These are phyloP conservation scores for Endocarpon pusillum DNA, from an alignment of 495 filamentous ascomycete species.

Conservation along the genomic window DNA sequence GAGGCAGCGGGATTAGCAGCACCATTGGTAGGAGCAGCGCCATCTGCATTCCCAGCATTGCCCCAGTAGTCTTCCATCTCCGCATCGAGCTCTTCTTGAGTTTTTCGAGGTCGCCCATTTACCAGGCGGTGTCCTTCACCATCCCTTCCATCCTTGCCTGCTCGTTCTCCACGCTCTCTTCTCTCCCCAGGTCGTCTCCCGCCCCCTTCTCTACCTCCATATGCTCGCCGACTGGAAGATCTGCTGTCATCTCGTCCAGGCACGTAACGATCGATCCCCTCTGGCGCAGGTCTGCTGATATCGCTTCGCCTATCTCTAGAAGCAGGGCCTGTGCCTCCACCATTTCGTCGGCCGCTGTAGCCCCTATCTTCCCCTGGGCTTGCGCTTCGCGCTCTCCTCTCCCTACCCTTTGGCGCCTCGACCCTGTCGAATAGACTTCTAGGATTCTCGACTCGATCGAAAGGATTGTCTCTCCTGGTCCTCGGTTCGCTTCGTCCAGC, in stretches of 20 bases:
- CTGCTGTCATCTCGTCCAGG: conserved; percentile 47
- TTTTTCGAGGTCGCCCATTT: conserved; percentile 62
- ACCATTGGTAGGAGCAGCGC: no score
- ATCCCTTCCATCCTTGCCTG: conserved; percentile 19
- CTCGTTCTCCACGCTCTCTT: conserved; percentile 14
- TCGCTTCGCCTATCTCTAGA: conserved; percentile 40
- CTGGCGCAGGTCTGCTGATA: conserved; percentile 49
- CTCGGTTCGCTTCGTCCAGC: conserved; percentile 16
- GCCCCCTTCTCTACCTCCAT: conserved; percentile 26
- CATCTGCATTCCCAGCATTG: conserved; percentile 19
- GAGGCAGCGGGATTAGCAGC: no score
- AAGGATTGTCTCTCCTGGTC: conserved; percentile 30
- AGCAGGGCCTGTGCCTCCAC: conserved; percentile 25
- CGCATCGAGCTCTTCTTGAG: conserved; percentile 77
- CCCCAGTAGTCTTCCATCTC: conserved; percentile 95
- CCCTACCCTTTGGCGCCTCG: conserved; percentile 24
- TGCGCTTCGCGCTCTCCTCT: conserved; percentile 10
- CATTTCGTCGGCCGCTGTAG: conserved; percentile 7
- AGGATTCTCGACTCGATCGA: conserved; percentile 38
- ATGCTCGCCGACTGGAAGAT: conserved; percentile 5
- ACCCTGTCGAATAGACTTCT: conserved; percentile 64
- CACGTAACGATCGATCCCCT: conserved; percentile 71
- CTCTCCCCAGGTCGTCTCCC: conserved; percentile 33
- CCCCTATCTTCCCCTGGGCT: conserved; percentile 2
- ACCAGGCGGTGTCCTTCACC: conserved; percentile 20